Conservation (phyloP, 805 yeast species). For the Cyberlindnera xishuangbannaensis region DNA sequence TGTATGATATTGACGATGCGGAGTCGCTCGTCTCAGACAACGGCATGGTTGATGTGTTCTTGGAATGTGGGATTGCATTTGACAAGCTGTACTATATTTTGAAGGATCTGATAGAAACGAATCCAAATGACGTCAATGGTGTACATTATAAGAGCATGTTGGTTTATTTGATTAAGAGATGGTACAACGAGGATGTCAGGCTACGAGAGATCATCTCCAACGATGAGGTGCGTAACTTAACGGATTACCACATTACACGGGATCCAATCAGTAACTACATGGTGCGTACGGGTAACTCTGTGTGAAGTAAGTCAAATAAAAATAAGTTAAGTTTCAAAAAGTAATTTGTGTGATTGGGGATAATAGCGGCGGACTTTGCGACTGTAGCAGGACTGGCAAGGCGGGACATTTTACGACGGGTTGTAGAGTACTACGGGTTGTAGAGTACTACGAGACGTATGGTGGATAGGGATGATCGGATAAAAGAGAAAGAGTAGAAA, state of each 20-base stretch:
- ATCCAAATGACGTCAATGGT: conserved; percentile 45
- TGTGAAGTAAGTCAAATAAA: conserved; percentile 3
- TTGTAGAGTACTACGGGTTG: too few relatives aligned
- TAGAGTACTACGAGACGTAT: too few relatives aligned
- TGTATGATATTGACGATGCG: conserved; percentile 40
- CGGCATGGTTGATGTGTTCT: conserved; percentile 53
- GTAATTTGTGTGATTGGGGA: too few relatives aligned
- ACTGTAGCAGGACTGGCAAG: too few relatives aligned
- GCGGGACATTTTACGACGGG: too few relatives aligned
- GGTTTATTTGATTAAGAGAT: conserved; percentile 54
- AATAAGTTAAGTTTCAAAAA: too few relatives aligned
- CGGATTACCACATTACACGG: conserved; percentile 40
- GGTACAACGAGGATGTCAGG: conserved; percentile 63
- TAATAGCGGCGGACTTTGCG: too few relatives aligned
- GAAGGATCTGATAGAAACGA: conserved; percentile 57
- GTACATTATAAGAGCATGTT: conserved; percentile 51
- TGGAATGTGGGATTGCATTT: conserved; percentile 56
- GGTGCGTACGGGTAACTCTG: conserved; percentile 16
- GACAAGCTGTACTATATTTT: conserved; percentile 61
- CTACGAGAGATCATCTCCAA: conserved; percentile 43
- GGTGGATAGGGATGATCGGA: too few relatives aligned
- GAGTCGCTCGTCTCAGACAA: conserved; percentile 33
- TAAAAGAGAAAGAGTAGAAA: too few relatives aligned
- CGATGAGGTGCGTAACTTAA: conserved; percentile 28
- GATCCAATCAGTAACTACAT: conserved; percentile 56